These are phyloP conservation scores for Marasmius fiardii DNA, from an alignment of 1,284 basidiomycete genomes.

Conservation along the genomic window DNA sequence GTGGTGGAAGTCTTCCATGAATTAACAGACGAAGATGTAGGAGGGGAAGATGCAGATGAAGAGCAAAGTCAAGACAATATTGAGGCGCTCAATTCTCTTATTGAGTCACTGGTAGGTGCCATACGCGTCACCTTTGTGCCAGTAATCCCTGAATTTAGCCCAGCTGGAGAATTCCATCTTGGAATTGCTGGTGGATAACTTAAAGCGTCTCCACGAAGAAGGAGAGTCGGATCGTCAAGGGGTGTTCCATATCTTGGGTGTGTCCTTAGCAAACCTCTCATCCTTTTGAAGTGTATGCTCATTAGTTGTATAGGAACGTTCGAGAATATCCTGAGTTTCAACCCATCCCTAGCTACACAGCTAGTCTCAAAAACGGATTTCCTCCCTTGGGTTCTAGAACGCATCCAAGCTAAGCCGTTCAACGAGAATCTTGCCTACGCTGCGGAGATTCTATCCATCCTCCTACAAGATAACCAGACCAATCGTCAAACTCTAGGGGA, in stretches of 20 bases:
- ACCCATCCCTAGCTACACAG: conserved; percentile 67
- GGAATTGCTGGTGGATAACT: conserved; percentile 89
- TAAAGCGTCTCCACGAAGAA: conserved; percentile 75
- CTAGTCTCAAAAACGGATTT: conserved; percentile 76
- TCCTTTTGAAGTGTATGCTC: conserved; percentile 6
- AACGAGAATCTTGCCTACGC: conserved; percentile 88
- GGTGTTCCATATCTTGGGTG: conserved; percentile 87
- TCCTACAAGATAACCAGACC: conserved; percentile 70
- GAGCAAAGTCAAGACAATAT: conserved; percentile 69
- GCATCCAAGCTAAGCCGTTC: conserved; percentile 71
- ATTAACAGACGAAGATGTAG: conserved; percentile 94
- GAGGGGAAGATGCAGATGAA: conserved; percentile 69
- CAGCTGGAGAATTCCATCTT: conserved; percentile 82
- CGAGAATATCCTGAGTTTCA: conserved; percentile 89
- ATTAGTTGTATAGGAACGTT: conserved; percentile 67
- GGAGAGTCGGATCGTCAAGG: conserved; percentile 90
- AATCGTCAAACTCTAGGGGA: conserved; percentile 67
- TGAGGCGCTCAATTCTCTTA: conserved; percentile 67
- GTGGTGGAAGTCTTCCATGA: conserved; percentile 91
- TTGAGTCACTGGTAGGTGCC: conserved; percentile 68
- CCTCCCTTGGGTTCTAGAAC: conserved; percentile 76
- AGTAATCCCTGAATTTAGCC: conserved; percentile 5
- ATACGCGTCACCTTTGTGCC: not conserved
- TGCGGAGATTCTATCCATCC: conserved; percentile 85
- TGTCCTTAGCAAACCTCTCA: conserved; percentile 13